Conservation (phyloP, 108 stramenopile genomes). For the Nannochloropsis salina region DNA sequence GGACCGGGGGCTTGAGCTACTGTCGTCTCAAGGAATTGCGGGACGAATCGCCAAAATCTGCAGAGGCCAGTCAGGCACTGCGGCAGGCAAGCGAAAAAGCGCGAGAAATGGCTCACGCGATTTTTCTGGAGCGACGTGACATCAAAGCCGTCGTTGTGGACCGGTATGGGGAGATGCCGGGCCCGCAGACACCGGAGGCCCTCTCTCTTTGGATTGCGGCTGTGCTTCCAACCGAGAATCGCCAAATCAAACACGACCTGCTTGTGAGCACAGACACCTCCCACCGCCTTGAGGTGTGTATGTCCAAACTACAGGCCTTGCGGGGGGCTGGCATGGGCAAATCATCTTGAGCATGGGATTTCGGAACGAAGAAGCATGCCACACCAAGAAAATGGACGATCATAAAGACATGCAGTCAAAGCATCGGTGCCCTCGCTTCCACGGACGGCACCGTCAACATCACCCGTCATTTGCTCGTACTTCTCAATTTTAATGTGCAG, state of each 20-base stretch:
- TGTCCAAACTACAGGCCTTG: constrained; percentile 18
- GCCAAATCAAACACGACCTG: constrained; percentile 32
- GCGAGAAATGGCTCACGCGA: not conserved
- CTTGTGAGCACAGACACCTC: constrained; percentile 33
- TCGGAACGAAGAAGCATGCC: too few relatives aligned
- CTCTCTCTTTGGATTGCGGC: constrained; percentile 32
- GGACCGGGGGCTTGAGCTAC: constrained; percentile 46
- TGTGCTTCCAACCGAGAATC: constrained; percentile 28
- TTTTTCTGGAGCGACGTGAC: not conserved
- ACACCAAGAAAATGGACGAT: too few relatives aligned
- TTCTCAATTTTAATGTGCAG: too few relatives aligned
- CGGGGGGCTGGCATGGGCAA: not conserved
- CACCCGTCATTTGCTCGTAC: too few relatives aligned
- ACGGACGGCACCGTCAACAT: too few relatives aligned
- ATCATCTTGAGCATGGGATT: not conserved
- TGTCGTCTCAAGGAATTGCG: constrained; percentile 23
- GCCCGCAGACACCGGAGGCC: constrained; percentile 23
- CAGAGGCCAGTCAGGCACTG: not conserved
- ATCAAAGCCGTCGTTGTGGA: constrained; percentile 15
- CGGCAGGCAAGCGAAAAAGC: not conserved
- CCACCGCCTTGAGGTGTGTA: constrained; percentile 26
- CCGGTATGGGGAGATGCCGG: constrained; percentile 43
- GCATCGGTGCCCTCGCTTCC: too few relatives aligned
- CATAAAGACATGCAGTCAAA: too few relatives aligned
- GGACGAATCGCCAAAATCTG: not conserved